Percentiles rank a stretch among this genome's conserved stretches.
These are phyloP conservation scores for Misopates orontium DNA, from an alignment of 257 asterid genomes.

Conservation along the genomic window DNA sequence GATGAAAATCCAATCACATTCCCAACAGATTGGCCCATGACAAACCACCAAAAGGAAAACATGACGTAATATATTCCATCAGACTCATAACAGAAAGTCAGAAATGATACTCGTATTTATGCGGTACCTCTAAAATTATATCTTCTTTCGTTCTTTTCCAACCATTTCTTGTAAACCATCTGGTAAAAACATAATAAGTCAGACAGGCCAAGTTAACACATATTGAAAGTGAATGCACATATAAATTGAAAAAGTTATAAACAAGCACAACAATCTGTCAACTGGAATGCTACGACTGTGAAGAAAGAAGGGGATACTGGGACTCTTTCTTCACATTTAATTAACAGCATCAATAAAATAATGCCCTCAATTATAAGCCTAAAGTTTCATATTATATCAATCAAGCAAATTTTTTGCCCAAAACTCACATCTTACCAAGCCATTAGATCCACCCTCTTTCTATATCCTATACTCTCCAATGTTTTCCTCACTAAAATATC, in stretches of 20 bases:
- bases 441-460: background rate
- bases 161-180: constrained; percentile 87
- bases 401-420: too few species aligned
- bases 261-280: constrained; percentile 12
- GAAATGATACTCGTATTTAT: constrained; percentile 20
- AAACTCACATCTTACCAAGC: too few species aligned
- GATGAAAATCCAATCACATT: constrained; percentile 10
- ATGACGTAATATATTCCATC: background rate
- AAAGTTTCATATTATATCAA: background rate
- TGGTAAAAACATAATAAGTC: constrained; percentile 37
- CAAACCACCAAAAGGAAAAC: background rate
- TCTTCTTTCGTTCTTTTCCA: constrained; percentile 93
- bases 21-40: background rate
- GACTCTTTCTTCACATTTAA: background rate
- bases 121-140: constrained; percentile 57
- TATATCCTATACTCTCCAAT: too few species aligned
- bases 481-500: too few species aligned
- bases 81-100: background rate
- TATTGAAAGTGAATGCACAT: background rate
- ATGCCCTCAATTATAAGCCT: background rate
- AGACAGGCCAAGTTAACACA: constrained; percentile 22
- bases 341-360: background rate
- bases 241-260: background rate
- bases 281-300: constrained; percentile 17
- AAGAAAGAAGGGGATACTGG: background rate